Percentiles rank a stretch among this genome's conserved stretches.
Conservation (phyloP, 768 basidiomycete species). For the Pisolithus albus region DNA sequence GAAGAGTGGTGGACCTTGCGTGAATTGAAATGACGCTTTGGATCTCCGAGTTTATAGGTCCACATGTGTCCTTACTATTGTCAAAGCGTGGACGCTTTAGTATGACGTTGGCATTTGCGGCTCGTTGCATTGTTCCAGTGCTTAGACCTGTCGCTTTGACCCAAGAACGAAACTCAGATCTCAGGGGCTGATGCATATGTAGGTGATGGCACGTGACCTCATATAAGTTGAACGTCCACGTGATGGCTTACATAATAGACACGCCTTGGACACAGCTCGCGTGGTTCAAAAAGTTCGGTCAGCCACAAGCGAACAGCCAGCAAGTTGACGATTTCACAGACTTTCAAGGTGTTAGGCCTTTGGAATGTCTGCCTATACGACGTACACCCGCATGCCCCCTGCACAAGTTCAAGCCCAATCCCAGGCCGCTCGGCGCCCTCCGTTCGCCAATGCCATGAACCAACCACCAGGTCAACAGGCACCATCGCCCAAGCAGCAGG, state of each 20-base stretch:
- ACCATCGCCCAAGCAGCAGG: slow-evolving; percentile 31
- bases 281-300: slow-evolving; percentile 6
- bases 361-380: slow-evolving; percentile 32
- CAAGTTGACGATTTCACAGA: slow-evolving; percentile 6
- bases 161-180: too few relatives aligned
- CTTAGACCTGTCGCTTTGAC: slow-evolving; percentile 4
- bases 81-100: not conserved
- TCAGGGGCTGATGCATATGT: not conserved
- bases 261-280: slow-evolving; percentile 17
- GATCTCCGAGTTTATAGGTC: not conserved
- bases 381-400: slow-evolving; percentile 29
- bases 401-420: slow-evolving; percentile 20
- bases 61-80: not conserved
- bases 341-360: slow-evolving; percentile 45
- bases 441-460: slow-evolving; percentile 37
- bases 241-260: slow-evolving; percentile 26
- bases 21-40: not conserved
- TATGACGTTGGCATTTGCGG: not conserved
- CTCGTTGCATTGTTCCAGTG: slow-evolving; percentile 1
- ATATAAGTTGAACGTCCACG: slow-evolving; percentile 22
- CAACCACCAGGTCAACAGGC: slow-evolving; percentile 25
- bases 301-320: slow-evolving; percentile 5
- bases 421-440: slow-evolving; percentile 32
- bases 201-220: slow-evolving; percentile 15
- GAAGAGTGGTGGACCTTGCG: too few relatives aligned